Base-by-base conservation (phyloP, 768 basidiomycete genomes). In the Pholiota molesta region DNA sequence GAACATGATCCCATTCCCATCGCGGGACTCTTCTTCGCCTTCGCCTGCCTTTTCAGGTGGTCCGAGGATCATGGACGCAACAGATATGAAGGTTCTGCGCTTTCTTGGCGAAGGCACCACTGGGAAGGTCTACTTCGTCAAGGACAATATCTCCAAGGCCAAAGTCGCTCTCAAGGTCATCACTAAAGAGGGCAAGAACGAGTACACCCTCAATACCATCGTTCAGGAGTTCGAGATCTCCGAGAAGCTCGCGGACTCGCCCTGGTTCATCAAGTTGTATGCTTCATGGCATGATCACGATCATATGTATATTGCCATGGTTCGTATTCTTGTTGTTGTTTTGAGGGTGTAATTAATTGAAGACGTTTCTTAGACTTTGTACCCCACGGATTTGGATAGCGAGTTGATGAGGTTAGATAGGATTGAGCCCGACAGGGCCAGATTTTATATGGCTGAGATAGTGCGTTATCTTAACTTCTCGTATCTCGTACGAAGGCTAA, bases 381-480 rank as follows among this genome's bases (percentile, higher is more conserved):
- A 73, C 55, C 71, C 72, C 5, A 74, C 70, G 6, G 74, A 74
- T 60, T 49, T 77, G 14, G 73, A 74, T 37, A 66, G 66, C 35
- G 74, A 75, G 56, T 68, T 77, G 44, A 66, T 71, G 33, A 63
- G 71, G 3, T 71, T 71, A 29, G 68, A 65, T 21, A 63, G 53
- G 2, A 67, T 76, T 16, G 65, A 66, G 3, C 61, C 68, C 6
- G 42, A 57, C n/a, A 62, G 68, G 17, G 72, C 74, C 21, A 69
- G 71, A 23, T 75, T 78, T 39, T 78, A 77, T 44, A 73, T 73
- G 55, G 72, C 72, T 13, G 75, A 78, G 67, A 65, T 78, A 39
- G 77, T 78, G 52, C 61, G 74, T 63, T 29, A 11, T 19, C 5
- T 51, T 28, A 16, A 3, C 23, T 26, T 5, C 29, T 42, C 16